These are phyloP conservation scores for Linaria vulgaris DNA, from an alignment of 257 asterid genomes.

Conservation along the genomic window DNA sequence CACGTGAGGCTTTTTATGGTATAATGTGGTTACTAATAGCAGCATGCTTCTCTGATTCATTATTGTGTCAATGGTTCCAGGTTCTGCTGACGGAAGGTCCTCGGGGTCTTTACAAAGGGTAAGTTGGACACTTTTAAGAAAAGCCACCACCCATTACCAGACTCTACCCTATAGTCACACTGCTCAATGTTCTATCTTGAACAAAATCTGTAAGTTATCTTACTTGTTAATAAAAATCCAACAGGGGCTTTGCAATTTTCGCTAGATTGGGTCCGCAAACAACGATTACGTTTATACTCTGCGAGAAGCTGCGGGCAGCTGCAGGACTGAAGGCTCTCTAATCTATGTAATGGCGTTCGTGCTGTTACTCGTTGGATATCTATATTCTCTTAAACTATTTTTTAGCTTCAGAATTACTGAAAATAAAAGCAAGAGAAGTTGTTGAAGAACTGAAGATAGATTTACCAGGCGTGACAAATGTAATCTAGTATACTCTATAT, in stretches of 20 bases:
- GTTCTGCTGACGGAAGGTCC: conserved; percentile 87
- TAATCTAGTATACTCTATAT: conserved; percentile 8
- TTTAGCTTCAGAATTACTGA: conserved; percentile 7
- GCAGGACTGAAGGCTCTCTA: conserved; percentile 83
- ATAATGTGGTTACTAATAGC: not conserved
- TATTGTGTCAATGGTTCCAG: conserved; percentile 41
- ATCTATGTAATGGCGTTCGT: not conserved
- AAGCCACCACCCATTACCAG: not conserved
- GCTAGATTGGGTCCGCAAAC: conserved; percentile 97
- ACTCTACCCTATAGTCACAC: not conserved
- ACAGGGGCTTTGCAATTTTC: conserved; percentile 81
- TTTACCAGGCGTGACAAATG: not conserved
- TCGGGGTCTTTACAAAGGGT: conserved; percentile 97
- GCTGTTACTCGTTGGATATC: not conserved
- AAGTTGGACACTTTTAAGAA: conserved; percentile 25
- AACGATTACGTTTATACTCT: conserved; percentile 77
- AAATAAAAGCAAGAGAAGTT: conserved; percentile 1
- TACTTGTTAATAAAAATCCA: conserved; percentile 8
- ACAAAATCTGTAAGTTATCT: conserved; percentile 3
- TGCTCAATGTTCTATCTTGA: conserved; percentile 12
- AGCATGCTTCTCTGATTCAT: conserved; percentile 16
- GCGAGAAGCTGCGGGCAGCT: conserved; percentile 80
- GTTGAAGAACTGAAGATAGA: conserved; percentile 11
- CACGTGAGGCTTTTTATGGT: not conserved
- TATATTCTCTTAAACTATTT: not conserved